A percentile compares a stretch with the other conserved stretches of the same genome.
Evolutionary conservation across 2,329 filamentous ascomycete species (phyloP).

Genomic region (Teratosphaeria destructans): DNA sequence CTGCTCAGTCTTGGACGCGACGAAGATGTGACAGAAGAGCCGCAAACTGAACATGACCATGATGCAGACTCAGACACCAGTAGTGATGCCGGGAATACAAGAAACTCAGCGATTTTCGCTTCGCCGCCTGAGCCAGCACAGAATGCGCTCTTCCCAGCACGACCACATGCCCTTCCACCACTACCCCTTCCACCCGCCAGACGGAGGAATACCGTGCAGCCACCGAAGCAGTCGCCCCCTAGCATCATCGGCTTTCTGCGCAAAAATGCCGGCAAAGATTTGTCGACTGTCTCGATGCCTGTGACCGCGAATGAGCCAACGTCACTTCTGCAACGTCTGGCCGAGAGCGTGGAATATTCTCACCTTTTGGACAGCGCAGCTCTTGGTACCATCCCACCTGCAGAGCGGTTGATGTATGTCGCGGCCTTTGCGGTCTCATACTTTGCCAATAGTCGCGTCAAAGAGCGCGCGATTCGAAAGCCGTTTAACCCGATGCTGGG

Average conservation of each 20-base stretch:
- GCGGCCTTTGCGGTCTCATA: conserved; percentile 84
- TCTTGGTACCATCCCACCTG: conserved; percentile 23
- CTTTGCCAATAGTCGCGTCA: conserved; percentile 71
- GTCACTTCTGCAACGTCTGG: conserved; percentile 76
- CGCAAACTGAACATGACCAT: conserved; percentile 39
- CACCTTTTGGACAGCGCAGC: conserved; percentile 69
- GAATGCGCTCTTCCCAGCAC: conserved; percentile 55
- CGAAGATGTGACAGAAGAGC: conserved; percentile 46
- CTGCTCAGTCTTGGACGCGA: conserved; percentile 67
- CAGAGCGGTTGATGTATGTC: conserved; percentile 72
- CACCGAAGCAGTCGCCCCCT: conserved; percentile 69
- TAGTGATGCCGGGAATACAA: conserved; percentile 44
- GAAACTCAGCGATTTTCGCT: conserved; percentile 6
- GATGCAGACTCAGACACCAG: conserved; percentile 53
- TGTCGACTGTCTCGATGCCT: conserved; percentile 95
- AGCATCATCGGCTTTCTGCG: conserved; percentile 88
- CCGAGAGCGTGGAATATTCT: conserved; percentile 87
- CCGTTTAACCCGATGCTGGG: conserved; percentile 96
- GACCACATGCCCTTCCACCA: conserved; percentile 65
- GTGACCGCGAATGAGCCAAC: conserved; percentile 91
- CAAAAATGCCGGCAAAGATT: conserved; percentile 96
- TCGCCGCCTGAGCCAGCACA: conserved; percentile 11
- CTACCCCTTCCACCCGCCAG: conserved; percentile 58
- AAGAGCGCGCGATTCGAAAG: conserved; percentile 86
- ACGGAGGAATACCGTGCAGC: conserved; percentile 59